Evolutionary conservation across 331 rosid species (phyloP), one percentile per base, ranked within the genome.

Genomic region (Malus hybrid): DNA sequence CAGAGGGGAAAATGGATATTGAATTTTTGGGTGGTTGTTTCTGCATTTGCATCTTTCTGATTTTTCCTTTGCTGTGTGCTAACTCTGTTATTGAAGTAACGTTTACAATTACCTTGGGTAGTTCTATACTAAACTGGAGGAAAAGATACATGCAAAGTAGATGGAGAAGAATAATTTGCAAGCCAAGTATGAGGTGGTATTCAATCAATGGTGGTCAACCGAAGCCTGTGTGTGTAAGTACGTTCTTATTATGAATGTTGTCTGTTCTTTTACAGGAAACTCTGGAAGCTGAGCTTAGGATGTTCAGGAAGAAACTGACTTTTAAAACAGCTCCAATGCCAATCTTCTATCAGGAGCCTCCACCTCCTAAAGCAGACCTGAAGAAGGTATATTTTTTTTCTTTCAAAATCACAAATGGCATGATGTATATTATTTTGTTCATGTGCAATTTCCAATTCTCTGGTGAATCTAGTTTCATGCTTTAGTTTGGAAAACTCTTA

Each of bases 321-420:
- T 95, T 95, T 81, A 96, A 90, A 86, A 98, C 99, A 75, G 89
- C 98, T 71, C 99, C 98, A 57, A 92, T 96, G 98, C 99, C 99
- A 74, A 96, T 84, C 89, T 96, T 92, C 81, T 96, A 90, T 77
- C 99, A 90, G 87, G 98, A 90, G 82, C 99, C 99, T 68, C 86
- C 97, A 63, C 98, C 99, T 79, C 93, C 99, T 56, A 89, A 89
- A 86, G 87, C 76, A 68, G 99, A 95, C 82, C 80, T 95, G 75
- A 95, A 95, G 85, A 95, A 95, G 94, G 99, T 88, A 39, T 73
- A 0, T 69, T 61, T 34, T 68, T 61, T 58, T 30, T 36, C 29
- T 28, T 71, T 28, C 22, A 1, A 61, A 42, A 63, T 76, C 67
- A 42, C 48, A 57, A 29, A 22, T 26, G 68, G 32, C 44, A 36